Evolutionary conservation across 441 rosid species (phyloP).

Genomic region (Gossypium lobatum): DNA sequence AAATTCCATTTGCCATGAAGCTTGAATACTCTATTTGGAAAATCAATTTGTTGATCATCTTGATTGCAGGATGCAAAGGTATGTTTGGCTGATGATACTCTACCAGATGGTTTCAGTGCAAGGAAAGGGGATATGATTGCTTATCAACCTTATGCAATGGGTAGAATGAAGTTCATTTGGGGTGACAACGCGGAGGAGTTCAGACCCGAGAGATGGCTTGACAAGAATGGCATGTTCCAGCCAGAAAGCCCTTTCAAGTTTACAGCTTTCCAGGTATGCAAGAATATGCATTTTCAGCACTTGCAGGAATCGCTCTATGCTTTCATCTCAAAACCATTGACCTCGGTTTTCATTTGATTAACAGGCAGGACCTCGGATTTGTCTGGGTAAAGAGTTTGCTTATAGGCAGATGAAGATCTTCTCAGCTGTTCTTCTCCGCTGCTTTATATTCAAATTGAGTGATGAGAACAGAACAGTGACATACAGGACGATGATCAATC

Average conservation of each 20-base stretch:
- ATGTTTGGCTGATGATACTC: conserved; percentile 32
- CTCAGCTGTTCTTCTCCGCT: conserved; percentile 35
- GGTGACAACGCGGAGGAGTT: conserved; percentile 51
- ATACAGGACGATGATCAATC: conserved; percentile 59
- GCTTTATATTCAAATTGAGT: conserved; percentile 39
- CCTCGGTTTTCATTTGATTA: not conserved
- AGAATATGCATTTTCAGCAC: conserved; percentile 6
- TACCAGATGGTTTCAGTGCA: conserved; percentile 40
- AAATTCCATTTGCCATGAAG: not conserved
- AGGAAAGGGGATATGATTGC: conserved; percentile 36
- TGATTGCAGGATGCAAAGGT: conserved; percentile 36
- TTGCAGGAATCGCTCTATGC: not conserved
- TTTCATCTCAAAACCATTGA: not conserved
- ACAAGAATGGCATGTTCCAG: conserved; percentile 24
- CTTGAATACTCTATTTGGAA: not conserved
- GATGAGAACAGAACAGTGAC: conserved; percentile 34
- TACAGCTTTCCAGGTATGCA: conserved; percentile 48
- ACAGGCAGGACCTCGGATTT: conserved; percentile 73
- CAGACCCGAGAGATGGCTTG: conserved; percentile 52
- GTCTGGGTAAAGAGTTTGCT: conserved; percentile 80
- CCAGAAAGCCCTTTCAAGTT: conserved; percentile 39
- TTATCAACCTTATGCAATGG: conserved; percentile 42
- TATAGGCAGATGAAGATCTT: conserved; percentile 75
- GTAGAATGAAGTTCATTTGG: conserved; percentile 62
- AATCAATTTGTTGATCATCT: not conserved